phyloP scores from a whole-genome alignment of 1,284 basidiomycete species.

The Melampsora abietis-canadensis region DNA sequence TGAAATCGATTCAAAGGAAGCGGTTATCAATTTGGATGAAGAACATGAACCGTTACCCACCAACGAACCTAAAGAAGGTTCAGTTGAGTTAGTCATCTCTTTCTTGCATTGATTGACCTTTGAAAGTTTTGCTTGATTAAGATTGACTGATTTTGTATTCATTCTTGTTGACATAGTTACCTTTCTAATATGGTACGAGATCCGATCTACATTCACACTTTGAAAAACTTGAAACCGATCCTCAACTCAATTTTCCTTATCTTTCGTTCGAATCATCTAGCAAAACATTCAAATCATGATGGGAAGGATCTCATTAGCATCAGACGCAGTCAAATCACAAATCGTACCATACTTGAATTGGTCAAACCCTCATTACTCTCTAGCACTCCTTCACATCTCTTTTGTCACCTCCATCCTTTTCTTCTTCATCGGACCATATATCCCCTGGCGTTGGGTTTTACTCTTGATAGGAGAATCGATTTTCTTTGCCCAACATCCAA shows the following conservation, averaged over 20 bases:
- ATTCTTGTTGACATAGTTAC: conserved; percentile 11
- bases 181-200: conserved; percentile 25
- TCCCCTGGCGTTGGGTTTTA: conserved; percentile 50
- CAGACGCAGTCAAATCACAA: conserved; percentile 50
- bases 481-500: conserved; percentile 52
- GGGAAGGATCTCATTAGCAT: conserved; percentile 20
- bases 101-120: conserved; percentile 44
- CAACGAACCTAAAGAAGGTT: conserved; percentile 34
- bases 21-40: conserved; percentile 2
- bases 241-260: background rate
- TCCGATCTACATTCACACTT: background rate
- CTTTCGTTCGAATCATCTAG: background rate
- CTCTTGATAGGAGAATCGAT: conserved; percentile 51
- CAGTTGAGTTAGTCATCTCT: conserved; percentile 46
- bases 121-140: conserved; percentile 46
- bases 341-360: conserved; percentile 53
- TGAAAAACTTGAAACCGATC: background rate
- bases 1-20: conserved; percentile 8
- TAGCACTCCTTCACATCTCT: conserved; percentile 50
- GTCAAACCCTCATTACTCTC: conserved; percentile 51
- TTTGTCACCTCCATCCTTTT: conserved; percentile 49
- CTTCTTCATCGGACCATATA: conserved; percentile 50
- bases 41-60: conserved; percentile 4
- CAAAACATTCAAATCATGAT: conserved; percentile 44
- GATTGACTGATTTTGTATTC: background rate